Evolutionary conservation across 2,329 filamentous ascomycete genomes (phyloP).

Genomic region (Penicillium sp.): DNA sequence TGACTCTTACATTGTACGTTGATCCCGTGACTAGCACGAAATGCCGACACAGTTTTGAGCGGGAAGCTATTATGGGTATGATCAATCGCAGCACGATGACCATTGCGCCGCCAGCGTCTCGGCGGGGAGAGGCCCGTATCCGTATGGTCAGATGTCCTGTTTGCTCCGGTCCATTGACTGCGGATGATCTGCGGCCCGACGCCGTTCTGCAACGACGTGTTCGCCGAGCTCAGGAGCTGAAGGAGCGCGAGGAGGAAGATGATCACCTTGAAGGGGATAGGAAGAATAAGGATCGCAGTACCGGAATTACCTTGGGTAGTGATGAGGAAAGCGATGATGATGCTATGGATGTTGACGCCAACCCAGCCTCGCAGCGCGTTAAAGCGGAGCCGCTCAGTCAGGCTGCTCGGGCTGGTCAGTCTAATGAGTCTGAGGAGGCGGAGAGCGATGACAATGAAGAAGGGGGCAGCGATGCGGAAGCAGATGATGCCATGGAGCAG

Average conservation of each 20-base stretch:
- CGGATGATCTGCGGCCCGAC: slow-evolving; percentile 40
- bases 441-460: not conserved
- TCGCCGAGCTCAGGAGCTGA: slow-evolving; percentile 31
- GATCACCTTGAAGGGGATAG: slow-evolving; percentile 26
- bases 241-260: slow-evolving; percentile 31
- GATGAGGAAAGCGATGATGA: slow-evolving; percentile 27
- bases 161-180: slow-evolving; percentile 38
- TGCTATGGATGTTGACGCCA: slow-evolving; percentile 21
- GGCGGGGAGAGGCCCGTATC: slow-evolving; percentile 19
- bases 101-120: slow-evolving; percentile 24
- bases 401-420: not conserved
- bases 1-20: slow-evolving; percentile 46
- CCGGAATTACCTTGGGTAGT: slow-evolving; percentile 32
- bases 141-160: slow-evolving; percentile 42
- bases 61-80: slow-evolving; percentile 45
- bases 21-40: slow-evolving; percentile 49
- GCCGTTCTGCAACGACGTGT: slow-evolving; percentile 40
- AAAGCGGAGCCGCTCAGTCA: slow-evolving; percentile 14
- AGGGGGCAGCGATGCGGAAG: slow-evolving; percentile 10
- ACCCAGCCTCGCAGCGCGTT: slow-evolving; percentile 5
- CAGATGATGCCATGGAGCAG: not conserved
- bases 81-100: slow-evolving; percentile 34
- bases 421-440: not conserved
- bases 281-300: slow-evolving; percentile 15
- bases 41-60: slow-evolving; percentile 51